These are phyloP conservation scores for Lactarius hatsudake DNA, from an alignment of 768 basidiomycete genomes.

Conservation along the genomic window DNA sequence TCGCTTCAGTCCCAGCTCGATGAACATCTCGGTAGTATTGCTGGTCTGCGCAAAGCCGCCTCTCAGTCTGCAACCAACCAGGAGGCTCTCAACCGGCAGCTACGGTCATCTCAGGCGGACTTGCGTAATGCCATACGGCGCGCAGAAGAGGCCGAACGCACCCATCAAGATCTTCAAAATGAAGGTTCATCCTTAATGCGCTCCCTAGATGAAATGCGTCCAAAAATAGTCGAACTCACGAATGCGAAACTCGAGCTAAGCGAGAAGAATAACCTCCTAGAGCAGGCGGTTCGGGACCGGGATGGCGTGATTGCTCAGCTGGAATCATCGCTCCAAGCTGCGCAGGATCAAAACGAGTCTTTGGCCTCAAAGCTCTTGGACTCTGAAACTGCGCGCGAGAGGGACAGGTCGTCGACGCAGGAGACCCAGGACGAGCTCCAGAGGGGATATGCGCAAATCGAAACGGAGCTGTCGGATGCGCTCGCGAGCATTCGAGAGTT, in stretches of 20 bases:
- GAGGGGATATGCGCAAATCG: conserved; percentile 57
- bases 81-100: conserved; percentile 49
- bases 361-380: conserved; percentile 46
- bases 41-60: conserved; percentile 59
- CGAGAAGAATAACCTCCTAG: conserved; percentile 59
- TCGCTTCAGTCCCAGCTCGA: conserved; percentile 48
- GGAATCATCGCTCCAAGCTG: conserved; percentile 56
- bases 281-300: conserved; percentile 51
- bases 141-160: conserved; percentile 71
- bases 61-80: conserved; percentile 53
- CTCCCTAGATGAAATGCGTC: conserved; percentile 81
- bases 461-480: conserved; percentile 57
- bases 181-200: conserved; percentile 79
- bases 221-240: conserved; percentile 81
- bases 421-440: conserved; percentile 58
- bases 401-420: conserved; percentile 48
- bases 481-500: conserved; percentile 53
- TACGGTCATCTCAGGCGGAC: conserved; percentile 64
- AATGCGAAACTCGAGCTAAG: conserved; percentile 64
- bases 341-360: conserved; percentile 49
- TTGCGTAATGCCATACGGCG: conserved; percentile 61
- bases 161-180: conserved; percentile 66
- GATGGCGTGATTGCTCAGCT: conserved; percentile 60
- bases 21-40: conserved; percentile 45
- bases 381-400: conserved; percentile 47